Base-by-base conservation (phyloP, 768 basidiomycete genomes). In the Chalciporus pseudorubinellus region DNA sequence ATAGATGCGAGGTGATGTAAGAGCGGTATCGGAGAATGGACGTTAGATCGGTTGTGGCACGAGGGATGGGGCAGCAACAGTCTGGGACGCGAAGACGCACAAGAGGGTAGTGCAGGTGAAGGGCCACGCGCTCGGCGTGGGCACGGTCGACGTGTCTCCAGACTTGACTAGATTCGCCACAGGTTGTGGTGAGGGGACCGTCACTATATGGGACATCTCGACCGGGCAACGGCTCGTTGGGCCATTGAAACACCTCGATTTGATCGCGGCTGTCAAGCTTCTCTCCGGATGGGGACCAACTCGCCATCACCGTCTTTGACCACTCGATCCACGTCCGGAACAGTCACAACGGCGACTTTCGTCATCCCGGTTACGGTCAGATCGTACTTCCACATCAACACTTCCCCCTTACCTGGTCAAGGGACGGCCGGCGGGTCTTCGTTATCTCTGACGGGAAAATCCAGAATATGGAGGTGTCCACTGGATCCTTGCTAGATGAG, bases 191-290 rank as follows among this genome's bases (percentile, higher is more conserved):
- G 31, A 49, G 12, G 39, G 39, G 39, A 26, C 39, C 7, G 39
- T 41, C 13, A 19, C 11, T 9, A 39, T 49, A n/a, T 49, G 48
- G 48, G 10, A 38, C 14, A 41, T 49, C 20, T 38, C 5, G 14
- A 26, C 46, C 20, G 46, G 46, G 12, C 5, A 39, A n/a, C 36
- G 24, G 20, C 16, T 49, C 0, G 11, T 40, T 18, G 48, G 39
- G 6, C 48, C 48, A 12, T 21, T 26, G 28, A 31, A 31, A 31
- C 31, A 31, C 10, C 19, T 22, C 18, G 39, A 22, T 19, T 22
- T 16, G 39, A 22, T 40, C 9, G 50, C 44, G 2, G 44, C 26
- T n/a, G 53, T 59, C 38, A 59, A 55, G n/a, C 5, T 59, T 47
- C 47, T 59, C 58, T 2, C 19, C 1, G 0, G 24, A 59, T 19